These are phyloP conservation scores for Debaryomyces subglobosus DNA, from an alignment of 1,139 yeast genomes.

Conservation along the genomic window DNA sequence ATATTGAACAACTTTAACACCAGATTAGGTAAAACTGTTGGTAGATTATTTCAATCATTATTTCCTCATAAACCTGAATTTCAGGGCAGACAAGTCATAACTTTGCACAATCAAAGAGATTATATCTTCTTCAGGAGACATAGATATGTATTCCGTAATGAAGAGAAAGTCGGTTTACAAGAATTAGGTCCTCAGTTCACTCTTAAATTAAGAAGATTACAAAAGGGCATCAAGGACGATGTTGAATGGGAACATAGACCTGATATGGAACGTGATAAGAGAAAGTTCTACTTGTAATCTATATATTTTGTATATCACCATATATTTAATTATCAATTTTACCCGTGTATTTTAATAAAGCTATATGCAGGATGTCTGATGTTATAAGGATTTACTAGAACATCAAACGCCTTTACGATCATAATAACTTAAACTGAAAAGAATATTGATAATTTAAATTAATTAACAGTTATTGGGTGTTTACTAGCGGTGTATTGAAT, in stretches of 20 bases:
- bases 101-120: conserved; percentile 95
- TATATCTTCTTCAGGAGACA: conserved; percentile 94
- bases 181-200: conserved; percentile 98
- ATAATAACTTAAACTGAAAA: conserved; percentile 1
- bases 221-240: conserved; percentile 89
- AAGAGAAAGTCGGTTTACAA: conserved; percentile 90
- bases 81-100: conserved; percentile 93
- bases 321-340: not conserved
- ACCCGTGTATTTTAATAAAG: not conserved
- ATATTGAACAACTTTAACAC: conserved; percentile 91
- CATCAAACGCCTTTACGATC: conserved; percentile 3
- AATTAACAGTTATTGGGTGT: not conserved
- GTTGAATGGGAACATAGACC: conserved; percentile 96
- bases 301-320: not conserved
- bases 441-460: not conserved
- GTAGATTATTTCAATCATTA: conserved; percentile 84
- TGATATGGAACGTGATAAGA: conserved; percentile 95
- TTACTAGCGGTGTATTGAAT: not conserved
- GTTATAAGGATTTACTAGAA: conserved; percentile 5
- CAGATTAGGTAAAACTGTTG: conserved; percentile 89
- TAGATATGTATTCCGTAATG: conserved; percentile 85
- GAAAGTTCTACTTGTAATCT: conserved; percentile 75
- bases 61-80: conserved; percentile 93
- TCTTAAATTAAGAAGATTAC: conserved; percentile 80
- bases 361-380: conserved; percentile 6